A percentile compares a stretch with the other conserved stretches of the same genome.
These are phyloP conservation scores for Scortechinia acanthostroma DNA, from an alignment of 2,329 filamentous ascomycete species.

Conservation along the genomic window DNA sequence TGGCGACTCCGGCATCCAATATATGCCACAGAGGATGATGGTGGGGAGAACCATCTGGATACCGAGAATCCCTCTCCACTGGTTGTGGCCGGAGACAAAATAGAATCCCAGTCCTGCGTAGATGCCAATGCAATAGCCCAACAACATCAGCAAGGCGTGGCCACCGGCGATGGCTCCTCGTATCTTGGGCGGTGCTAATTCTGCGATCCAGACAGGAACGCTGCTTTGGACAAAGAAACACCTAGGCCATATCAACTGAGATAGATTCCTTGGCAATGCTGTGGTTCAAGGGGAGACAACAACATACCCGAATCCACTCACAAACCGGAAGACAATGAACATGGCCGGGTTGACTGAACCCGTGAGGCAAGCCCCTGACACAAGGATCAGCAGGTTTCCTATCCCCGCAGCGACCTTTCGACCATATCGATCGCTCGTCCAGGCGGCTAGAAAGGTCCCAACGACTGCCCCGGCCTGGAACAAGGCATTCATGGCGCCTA, in stretches of 20 bases:
- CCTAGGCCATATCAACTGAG: too few relatives aligned
- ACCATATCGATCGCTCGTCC: conserved; percentile 5
- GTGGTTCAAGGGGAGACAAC: too few relatives aligned
- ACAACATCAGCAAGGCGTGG: conserved; percentile 14
- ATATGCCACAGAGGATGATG: conserved; percentile 7
- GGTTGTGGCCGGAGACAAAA: conserved; percentile 10
- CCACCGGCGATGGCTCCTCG: conserved; percentile 20
- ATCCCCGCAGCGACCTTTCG: conserved; percentile 5
- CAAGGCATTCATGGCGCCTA: conserved; percentile 6
- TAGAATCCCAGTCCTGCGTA: conserved; percentile 16
- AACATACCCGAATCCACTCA: conserved; percentile 17
- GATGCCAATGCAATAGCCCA: conserved; percentile 11
- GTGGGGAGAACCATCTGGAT: conserved; percentile 10
- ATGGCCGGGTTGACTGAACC: conserved; percentile 11
- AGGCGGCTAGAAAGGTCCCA: conserved; percentile 4
- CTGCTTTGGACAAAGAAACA: too few relatives aligned
- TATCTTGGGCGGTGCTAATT: too few relatives aligned
- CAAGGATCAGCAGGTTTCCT: conserved; percentile 10
- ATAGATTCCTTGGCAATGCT: conserved; percentile 20
- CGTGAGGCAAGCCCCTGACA: conserved; percentile 15
- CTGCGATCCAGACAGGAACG: too few relatives aligned
- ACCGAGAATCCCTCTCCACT: conserved; percentile 12
- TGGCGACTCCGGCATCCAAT: conserved; percentile 10
- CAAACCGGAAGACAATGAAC: conserved; percentile 18
- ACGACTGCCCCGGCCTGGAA: conserved; percentile 6